Base-by-base conservation (phyloP, 2,329 filamentous ascomycete genomes). In the Fusarium setosum region DNA sequence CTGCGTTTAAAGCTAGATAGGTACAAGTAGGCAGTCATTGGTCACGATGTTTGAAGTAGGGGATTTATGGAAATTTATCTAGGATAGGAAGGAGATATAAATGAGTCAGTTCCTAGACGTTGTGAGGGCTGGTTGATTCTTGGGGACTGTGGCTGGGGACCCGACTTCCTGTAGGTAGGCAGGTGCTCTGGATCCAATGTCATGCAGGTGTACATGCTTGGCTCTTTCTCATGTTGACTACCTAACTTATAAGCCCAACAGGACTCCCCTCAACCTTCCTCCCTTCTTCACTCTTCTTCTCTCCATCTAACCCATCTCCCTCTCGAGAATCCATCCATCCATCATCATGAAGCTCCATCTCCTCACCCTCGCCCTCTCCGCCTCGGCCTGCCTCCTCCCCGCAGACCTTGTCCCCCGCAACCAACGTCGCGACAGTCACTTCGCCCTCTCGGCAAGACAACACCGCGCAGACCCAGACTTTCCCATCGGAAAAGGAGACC, bases 401-500 rank as follows among this genome's bases (percentile, higher is more conserved):
- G 75, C 77, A 35, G 80, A 82, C 58, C 63, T 68, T 6, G 68
- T 73, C 35, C 64, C 58, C 24, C 50, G 59, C 23, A 58, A 41
- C 40, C 47, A 44, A 40, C 65, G 65, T 15, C 31, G 44, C 13
- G 51, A 37, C 23, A 55, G 47, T 13, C 50, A 44, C 50, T 67
- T 47, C 12, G 41, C 35, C 29, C 40, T 67, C 11, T 42, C 51
- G 13, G 45, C 56, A 5, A 47, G 56, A n/a, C 60, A 62, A 13
- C 34, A 67, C 52, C 70, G 73, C 41, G 65, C 56, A 1, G 63
- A 67, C 20, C 63, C 63, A 23, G 76, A 76, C 42, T 60, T 79
- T 12, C 71, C 78, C 52, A 77, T 83, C 47, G 84, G 72, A 67
- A 80, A 71, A 24, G 83, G 74, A 64, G 82, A 81, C 56, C 76